Conservation (phyloP, 805 yeast genomes). For the Candida rishiriensis region DNA sequence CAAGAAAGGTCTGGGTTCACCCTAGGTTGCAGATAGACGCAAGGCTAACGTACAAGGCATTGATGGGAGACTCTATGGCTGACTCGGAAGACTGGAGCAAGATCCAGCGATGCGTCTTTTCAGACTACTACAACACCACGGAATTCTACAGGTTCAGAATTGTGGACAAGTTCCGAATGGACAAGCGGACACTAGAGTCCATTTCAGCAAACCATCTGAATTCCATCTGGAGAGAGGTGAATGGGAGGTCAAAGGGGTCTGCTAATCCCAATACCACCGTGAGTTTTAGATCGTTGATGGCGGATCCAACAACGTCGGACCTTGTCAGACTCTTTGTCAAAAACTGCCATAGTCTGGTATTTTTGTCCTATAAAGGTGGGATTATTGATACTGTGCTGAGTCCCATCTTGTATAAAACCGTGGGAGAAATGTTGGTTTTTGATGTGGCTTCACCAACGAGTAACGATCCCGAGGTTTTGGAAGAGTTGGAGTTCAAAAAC, state of each 20-base stretch:
- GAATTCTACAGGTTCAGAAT: constrained; percentile 15
- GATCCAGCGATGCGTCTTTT: constrained; percentile 24
- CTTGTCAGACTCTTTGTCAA: constrained; percentile 24
- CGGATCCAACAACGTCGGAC: constrained; percentile 15
- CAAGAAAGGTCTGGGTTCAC: constrained; percentile 32
- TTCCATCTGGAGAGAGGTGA: constrained; percentile 16
- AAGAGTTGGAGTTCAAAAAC: constrained; percentile 9
- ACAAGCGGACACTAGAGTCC: neutral
- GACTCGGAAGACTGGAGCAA: constrained; percentile 16
- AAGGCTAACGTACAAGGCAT: constrained; percentile 24
- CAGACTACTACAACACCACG: constrained; percentile 18
- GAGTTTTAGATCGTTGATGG: constrained; percentile 17
- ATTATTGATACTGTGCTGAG: constrained; percentile 21
- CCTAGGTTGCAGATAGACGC: constrained; percentile 29
- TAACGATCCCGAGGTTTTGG: constrained; percentile 2
- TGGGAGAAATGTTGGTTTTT: constrained; percentile 21
- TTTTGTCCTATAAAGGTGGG: constrained; percentile 19
- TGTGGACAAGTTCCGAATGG: constrained; percentile 17
- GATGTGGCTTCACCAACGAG: constrained; percentile 2
- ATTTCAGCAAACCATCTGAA: constrained; percentile 7
- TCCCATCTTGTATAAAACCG: constrained; percentile 21
- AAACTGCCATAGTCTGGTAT: constrained; percentile 14
- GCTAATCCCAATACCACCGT: neutral
- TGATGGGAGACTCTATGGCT: constrained; percentile 21
- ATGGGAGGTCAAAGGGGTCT: constrained; percentile 2